Conservation (phyloP, 1,284 basidiomycete genomes). For the Naganishia cerealis region DNA sequence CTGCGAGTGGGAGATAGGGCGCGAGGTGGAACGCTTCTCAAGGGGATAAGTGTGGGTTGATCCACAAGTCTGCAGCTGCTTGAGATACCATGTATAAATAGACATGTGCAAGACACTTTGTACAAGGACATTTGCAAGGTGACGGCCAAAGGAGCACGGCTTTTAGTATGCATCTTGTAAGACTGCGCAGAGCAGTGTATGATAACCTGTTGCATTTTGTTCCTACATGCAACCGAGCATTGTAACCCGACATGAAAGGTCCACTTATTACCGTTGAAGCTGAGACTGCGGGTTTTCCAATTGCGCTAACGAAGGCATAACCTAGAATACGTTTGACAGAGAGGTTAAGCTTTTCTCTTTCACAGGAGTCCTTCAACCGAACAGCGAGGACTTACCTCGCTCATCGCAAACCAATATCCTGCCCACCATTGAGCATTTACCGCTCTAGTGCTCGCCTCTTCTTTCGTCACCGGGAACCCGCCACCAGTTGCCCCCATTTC, state of each 20-base stretch:
- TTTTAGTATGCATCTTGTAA: not conserved
- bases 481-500: conserved; percentile 21
- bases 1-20: conserved; percentile 21
- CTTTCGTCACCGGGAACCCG: conserved; percentile 8
- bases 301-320: conserved; percentile 16
- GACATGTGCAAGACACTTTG: not conserved
- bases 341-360: not conserved
- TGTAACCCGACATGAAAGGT: not conserved
- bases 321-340: not conserved
- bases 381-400: conserved; percentile 23
- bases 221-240: not conserved
- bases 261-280: not conserved
- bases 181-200: not conserved
- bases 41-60: no score
- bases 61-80: no score
- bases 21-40: no score
- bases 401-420: conserved; percentile 36
- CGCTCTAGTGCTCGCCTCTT: conserved; percentile 30
- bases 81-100: not conserved
- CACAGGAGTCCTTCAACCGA: not conserved
- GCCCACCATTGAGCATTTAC: conserved; percentile 35
- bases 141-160: not conserved
- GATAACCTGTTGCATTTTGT: not conserved
- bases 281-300: conserved; percentile 18
- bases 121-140: not conserved